Evolutionary conservation across 108 stramenopile species (phyloP), one percentile per base, ranked within the genome.

Genomic region (Bacterosira constricta): DNA sequence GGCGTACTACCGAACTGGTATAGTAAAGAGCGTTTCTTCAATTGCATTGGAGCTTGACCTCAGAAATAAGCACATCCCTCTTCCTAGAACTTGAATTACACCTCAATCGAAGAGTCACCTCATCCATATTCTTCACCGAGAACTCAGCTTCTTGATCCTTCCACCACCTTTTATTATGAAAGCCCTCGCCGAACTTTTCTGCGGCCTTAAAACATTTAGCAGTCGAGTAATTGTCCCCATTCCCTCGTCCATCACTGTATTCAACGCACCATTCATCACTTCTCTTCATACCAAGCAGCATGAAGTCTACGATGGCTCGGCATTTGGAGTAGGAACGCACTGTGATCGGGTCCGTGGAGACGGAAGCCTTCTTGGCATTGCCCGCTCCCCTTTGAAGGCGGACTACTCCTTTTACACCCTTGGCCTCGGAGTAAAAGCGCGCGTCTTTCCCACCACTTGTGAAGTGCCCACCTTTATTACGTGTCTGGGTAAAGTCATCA

Each of bases 401-500:
- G 11, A 64, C 41, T 4, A 64, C 46, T 31, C 63, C 63, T 2
- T 18, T 20, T 35, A 44, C 25, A 29, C 10, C 18, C 47, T 46
- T n/a, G 30, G 45, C 47, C 25, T 20, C 45, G 4, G 26, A 15
- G 5, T 42, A 64, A 31, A 29, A 41, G 30, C 30, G 42, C 21
- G 21, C 47, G 18, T 64, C 27, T 4, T 12, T 20, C 3, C 47
- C 63, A 46, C 46, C 32, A 49, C 29, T 6, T 3, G 6, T 50
- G 29, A 64, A 64, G 44, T 38, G 63, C 3, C 46, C 63, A 41
- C 17, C 18, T 17, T 18, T 18, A 15, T 34, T 32, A n/a, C n/a
- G n/a, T n/a, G n/a, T n/a, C n/a, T n/a, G n/a, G 20, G 27, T 35
- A 25, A 64, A 64, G 8, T 66, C 36, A 37, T 46, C 46, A 36